Base-by-base conservation (phyloP, 345 rosid species). In the Murraya koenigii region DNA sequence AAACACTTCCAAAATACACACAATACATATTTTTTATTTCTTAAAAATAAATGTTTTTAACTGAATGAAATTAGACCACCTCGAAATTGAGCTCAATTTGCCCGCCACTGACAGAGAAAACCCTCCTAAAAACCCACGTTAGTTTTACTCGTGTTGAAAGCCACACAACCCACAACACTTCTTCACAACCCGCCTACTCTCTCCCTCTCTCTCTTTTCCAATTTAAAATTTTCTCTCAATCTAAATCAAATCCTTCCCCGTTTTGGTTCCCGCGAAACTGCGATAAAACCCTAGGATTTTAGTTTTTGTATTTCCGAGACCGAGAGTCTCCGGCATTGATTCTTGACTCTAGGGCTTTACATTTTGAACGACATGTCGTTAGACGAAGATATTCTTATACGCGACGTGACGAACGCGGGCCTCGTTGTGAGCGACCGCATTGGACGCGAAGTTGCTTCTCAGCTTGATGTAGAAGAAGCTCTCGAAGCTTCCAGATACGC, bases 401-500 rank as follows among this genome's bases (percentile, higher is more conserved):
- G 97, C 8, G 99, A 96, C 77, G 99, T 96, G 30, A 81, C 90
- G 75, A 86, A 85, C 75, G 97, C 98, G 0, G 99, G 99, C 0
- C 83, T 87, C 8, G 90, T 82, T 26, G 89, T 94, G 25, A 84
- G 92, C 66, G 94, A 96, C 88, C 91, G 91, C 77, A 89, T 96
- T 82, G 93, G 90, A 41, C 89, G 97, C 20, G 98, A 94, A 88
- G 92, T 86, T 36, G 90, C 92, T 1, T 72, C 93, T 15, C 97
- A 90, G 84, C 85, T 90, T 81, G 99, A 92, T 82, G 85, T 96
- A 9, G 99, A 96, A 87, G 98, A 94, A 73, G 91, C 97, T 69
- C 84, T 96, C 0, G 98, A 96, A 84, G 93, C 97, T 81, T 90
- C 99, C 14, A 84, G 98, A 89, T 96, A 94, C 78, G 90, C 91